Evolutionary conservation across 768 basidiomycete genomes (phyloP).

Genomic region (Boletus rubescentipes): DNA sequence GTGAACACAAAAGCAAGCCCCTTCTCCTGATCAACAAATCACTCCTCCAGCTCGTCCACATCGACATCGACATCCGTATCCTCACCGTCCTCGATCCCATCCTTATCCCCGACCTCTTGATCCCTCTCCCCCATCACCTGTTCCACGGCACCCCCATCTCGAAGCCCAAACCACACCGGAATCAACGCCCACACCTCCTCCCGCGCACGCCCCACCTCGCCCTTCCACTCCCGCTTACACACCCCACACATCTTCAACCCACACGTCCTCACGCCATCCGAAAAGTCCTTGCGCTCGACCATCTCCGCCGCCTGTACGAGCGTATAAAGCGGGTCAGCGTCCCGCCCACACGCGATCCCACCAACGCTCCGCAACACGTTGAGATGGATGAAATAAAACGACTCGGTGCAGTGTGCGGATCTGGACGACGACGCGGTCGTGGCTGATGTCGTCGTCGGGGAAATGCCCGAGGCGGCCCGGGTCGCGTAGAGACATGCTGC

Average conservation of each 20-base stretch:
- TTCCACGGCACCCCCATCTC: slow-evolving; percentile 13
- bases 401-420: slow-evolving; percentile 52
- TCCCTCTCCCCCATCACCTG: not conserved
- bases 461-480: slow-evolving; percentile 6
- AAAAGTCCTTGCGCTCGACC: slow-evolving; percentile 69
- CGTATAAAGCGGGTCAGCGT: slow-evolving; percentile 72
- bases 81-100: slow-evolving; percentile 3
- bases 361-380: slow-evolving; percentile 69
- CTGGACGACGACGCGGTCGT: not conserved
- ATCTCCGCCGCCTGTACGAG: slow-evolving; percentile 68
- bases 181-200: slow-evolving; percentile 62
- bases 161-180: slow-evolving; percentile 64
- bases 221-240: slow-evolving; percentile 50
- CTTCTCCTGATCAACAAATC: not conserved
- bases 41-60: slow-evolving; percentile 16
- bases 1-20: not conserved
- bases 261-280: slow-evolving; percentile 54
- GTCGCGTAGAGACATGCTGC: slow-evolving; percentile 46
- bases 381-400: slow-evolving; percentile 75
- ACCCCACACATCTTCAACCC: slow-evolving; percentile 54
- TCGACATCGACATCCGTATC: slow-evolving; percentile 12
- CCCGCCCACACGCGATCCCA: slow-evolving; percentile 68
- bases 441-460: not conserved
- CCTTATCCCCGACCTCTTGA: not conserved
- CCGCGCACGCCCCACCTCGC: slow-evolving; percentile 43